Evolutionary conservation across 2,329 filamentous ascomycete species (phyloP).

Genomic region (Colletotrichum tanaceti): DNA sequence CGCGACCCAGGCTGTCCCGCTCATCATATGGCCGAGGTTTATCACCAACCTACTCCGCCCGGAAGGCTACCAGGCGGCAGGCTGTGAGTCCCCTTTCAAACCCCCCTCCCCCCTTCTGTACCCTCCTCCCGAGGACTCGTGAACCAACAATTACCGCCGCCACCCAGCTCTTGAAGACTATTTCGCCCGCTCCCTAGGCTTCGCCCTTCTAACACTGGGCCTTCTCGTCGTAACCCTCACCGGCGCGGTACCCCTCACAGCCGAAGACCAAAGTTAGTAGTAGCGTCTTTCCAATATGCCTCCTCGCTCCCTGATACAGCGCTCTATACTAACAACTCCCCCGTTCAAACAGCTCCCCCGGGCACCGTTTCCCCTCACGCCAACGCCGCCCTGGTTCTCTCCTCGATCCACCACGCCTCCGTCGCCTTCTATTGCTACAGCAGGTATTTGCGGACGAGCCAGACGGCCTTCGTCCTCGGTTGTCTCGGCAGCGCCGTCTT

Average conservation of each 20-base stretch:
- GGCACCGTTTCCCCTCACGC: constrained; percentile 71
- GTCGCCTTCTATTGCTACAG: constrained; percentile 76
- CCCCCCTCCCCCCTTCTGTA: background rate
- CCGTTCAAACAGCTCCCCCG: background rate
- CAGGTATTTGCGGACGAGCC: constrained; percentile 65
- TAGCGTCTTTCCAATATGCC: background rate
- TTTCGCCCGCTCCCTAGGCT: constrained; percentile 77
- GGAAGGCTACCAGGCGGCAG: constrained; percentile 46
- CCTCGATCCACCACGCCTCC: constrained; percentile 72
- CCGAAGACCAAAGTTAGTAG: constrained; percentile 51
- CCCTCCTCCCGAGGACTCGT: background rate
- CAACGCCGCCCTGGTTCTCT: constrained; percentile 73
- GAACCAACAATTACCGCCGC: constrained; percentile 14
- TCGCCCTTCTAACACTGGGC: constrained; percentile 74
- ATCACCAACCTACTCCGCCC: constrained; percentile 57
- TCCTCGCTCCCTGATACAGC: background rate
- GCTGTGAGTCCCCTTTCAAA: constrained; percentile 44
- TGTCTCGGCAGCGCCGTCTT: constrained; percentile 67
- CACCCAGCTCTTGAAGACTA: constrained; percentile 73
- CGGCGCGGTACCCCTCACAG: constrained; percentile 75
- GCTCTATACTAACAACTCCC: constrained; percentile 15
- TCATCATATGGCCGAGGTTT: constrained; percentile 61
- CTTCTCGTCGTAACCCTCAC: constrained; percentile 75
- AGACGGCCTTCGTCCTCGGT: constrained; percentile 70
- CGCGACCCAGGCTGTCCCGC: constrained; percentile 58